Percentiles rank a stretch among this genome's conserved stretches.
phyloP scores from a whole-genome alignment of 768 basidiomycete genomes.

The Cantharellus cinnabarinus region DNA sequence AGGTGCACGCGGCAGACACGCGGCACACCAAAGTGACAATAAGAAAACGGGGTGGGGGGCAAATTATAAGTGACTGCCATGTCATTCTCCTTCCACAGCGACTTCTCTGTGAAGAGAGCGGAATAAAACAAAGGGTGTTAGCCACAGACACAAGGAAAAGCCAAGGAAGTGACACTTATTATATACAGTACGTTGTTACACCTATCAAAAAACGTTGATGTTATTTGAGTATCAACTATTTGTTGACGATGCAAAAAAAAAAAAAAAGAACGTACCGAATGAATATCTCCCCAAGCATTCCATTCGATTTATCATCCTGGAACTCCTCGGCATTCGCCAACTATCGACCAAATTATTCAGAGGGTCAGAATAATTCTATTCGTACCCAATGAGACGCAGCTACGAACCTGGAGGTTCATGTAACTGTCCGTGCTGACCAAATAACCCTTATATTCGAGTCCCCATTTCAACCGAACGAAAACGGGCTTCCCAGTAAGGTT shows the following conservation, averaged over 20 bases:
- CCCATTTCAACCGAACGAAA: constrained; percentile 93
- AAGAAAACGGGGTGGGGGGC: neutral
- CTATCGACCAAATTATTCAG: constrained; percentile 21
- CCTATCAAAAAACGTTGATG: constrained; percentile 19
- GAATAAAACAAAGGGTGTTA: constrained; percentile 12
- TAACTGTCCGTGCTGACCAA: constrained; percentile 96
- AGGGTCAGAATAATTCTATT: neutral
- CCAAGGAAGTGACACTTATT: constrained; percentile 34
- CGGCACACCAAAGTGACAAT: too few species aligned
- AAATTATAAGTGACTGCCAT: neutral
- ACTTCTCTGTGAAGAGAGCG: constrained; percentile 44
- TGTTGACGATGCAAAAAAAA: constrained; percentile 5
- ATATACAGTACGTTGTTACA: constrained; percentile 96
- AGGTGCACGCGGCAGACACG: too few species aligned
- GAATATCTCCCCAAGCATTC: constrained; percentile 95
- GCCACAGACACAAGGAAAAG: neutral
- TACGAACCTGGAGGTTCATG: constrained; percentile 87
- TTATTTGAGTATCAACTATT: constrained; percentile 3
- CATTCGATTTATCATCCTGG: constrained; percentile 87
- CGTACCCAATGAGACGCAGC: neutral
- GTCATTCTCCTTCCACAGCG: constrained; percentile 14
- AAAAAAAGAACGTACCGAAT: constrained; percentile 41
- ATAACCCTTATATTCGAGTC: constrained; percentile 96
- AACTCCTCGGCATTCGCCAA: constrained; percentile 98
- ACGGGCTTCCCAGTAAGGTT: constrained; percentile 96